Conservation (phyloP, 805 yeast species). For the Yarrowia phangngaensis region DNA sequence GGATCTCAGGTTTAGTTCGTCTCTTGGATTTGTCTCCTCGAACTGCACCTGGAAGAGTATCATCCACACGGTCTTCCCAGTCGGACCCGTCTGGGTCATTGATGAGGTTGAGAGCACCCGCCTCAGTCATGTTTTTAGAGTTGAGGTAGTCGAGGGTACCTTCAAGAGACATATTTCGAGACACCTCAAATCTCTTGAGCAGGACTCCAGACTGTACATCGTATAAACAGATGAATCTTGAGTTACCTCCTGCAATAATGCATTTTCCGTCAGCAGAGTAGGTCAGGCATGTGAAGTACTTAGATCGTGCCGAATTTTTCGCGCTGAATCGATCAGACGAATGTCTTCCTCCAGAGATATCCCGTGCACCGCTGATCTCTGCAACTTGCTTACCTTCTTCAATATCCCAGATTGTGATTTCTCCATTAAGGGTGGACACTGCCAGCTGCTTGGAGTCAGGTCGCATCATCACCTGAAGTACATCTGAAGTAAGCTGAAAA, state of each 20-base stretch:
- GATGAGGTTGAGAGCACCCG: constrained; percentile 75
- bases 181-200: constrained; percentile 74
- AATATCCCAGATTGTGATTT: constrained; percentile 75
- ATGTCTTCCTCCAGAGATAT: constrained; percentile 82
- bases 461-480: constrained; percentile 72
- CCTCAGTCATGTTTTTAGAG: constrained; percentile 79
- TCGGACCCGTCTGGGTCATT: constrained; percentile 83
- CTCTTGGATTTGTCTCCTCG: constrained; percentile 79
- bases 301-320: constrained; percentile 76
- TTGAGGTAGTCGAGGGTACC: constrained; percentile 81
- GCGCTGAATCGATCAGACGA: constrained; percentile 76
- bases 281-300: constrained; percentile 71
- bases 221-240: constrained; percentile 85
- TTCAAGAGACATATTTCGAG: constrained; percentile 83
- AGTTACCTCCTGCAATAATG: constrained; percentile 89
- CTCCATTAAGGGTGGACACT: constrained; percentile 84
- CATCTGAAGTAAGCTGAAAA: constrained; percentile 78
- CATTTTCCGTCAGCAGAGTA: constrained; percentile 88
- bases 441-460: constrained; percentile 93
- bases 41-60: constrained; percentile 77
- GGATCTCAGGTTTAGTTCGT: constrained; percentile 71
- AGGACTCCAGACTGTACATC: constrained; percentile 86
- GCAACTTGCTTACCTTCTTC: constrained; percentile 77
- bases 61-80: constrained; percentile 73
- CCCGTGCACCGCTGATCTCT: constrained; percentile 78